Conservation (phyloP, 202 grass and related monocot species). For the Panicum hallii region DNA sequence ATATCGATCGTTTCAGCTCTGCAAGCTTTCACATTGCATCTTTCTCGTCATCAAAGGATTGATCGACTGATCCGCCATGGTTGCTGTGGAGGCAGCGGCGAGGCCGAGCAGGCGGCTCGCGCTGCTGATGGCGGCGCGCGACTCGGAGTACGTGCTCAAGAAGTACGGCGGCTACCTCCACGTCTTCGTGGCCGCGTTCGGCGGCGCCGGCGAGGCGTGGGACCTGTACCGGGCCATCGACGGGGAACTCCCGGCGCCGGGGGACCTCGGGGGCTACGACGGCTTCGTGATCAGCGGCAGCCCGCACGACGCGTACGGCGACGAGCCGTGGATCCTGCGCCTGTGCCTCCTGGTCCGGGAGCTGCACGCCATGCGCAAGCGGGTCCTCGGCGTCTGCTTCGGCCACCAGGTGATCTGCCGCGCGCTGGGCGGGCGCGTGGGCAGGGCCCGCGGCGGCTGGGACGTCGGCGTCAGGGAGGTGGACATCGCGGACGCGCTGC, state of each 20-base stretch:
- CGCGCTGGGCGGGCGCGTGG: constrained; percentile 69
- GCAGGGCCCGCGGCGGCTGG: constrained; percentile 64
- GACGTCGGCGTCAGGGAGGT: constrained; percentile 81
- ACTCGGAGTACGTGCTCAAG: constrained; percentile 89
- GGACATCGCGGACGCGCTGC: constrained; percentile 27
- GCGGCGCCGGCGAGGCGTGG: constrained; percentile 64
- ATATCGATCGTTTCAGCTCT: neutral
- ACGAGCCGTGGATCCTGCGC: constrained; percentile 74
- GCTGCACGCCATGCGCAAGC: constrained; percentile 56
- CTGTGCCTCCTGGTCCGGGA: constrained; percentile 68
- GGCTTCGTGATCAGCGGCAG: constrained; percentile 95
- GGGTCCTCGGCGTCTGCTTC: constrained; percentile 89
- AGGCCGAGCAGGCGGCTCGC: constrained; percentile 51
- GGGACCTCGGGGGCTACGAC: constrained; percentile 52
- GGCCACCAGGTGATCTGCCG: constrained; percentile 92
- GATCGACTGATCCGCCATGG: constrained; percentile 27
- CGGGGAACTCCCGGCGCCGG: constrained; percentile 59
- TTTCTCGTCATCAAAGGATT: neutral
- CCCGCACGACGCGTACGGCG: constrained; percentile 70
- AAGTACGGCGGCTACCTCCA: constrained; percentile 79
- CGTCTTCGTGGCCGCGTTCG: constrained; percentile 77
- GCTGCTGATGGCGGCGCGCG: constrained; percentile 68
- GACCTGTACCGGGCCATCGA: constrained; percentile 76
- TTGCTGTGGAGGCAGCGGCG: neutral
- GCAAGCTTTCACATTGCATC: neutral